Conservation (phyloP, 2,329 filamentous ascomycete species). For the Ampelomyces quisqualis region DNA sequence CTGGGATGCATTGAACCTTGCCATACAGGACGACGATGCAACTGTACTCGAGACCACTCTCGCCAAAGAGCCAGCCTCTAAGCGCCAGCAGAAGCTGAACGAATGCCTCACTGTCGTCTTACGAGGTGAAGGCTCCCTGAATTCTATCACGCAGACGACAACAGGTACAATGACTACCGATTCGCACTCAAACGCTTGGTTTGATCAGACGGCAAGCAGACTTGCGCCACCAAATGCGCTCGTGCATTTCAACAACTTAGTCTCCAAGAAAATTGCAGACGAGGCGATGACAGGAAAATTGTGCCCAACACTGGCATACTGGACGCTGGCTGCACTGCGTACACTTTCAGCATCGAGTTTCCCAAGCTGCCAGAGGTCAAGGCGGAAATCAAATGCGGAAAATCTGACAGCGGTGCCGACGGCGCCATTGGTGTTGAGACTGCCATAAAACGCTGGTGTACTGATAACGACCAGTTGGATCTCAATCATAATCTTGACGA, state of each 20-base stretch:
- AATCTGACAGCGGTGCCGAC: constrained; percentile 3
- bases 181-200: no score
- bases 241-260: constrained; percentile 3
- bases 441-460: constrained; percentile 6
- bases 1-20: no score
- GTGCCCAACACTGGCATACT: constrained; percentile 4
- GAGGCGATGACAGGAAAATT: background rate
- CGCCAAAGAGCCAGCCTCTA: no score
- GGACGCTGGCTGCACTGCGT: constrained; percentile 3
- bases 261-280: background rate
- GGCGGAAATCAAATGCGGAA: constrained; percentile 2
- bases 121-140: no score
- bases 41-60: no score
- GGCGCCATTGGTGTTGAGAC: constrained; percentile 5
- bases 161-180: no score
- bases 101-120: no score
- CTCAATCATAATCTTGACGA: background rate
- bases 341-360: constrained; percentile 2
- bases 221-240: background rate
- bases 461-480: constrained; percentile 1
- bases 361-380: constrained; percentile 1
- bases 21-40: no score
- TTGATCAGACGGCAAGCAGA: no score
- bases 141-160: no score
- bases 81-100: no score